phyloP scores from a whole-genome alignment of 192 early-diverging fungal genomes.

The Rhizophagus clarus region DNA sequence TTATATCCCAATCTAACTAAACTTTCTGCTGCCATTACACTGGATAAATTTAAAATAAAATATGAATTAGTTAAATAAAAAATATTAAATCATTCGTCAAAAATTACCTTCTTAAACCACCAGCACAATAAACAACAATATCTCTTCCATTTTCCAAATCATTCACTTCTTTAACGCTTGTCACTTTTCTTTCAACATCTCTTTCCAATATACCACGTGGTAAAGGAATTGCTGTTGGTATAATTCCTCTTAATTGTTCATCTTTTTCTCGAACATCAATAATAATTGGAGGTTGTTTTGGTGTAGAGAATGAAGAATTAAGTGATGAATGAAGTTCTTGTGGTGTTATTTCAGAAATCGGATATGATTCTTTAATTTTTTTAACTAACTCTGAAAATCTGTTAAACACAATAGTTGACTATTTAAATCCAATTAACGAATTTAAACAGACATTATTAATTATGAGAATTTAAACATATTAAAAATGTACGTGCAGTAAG shows the following conservation, averaged over 20 bases:
- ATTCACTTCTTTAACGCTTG: slow-evolving; percentile 44
- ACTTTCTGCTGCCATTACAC: slow-evolving; percentile 52
- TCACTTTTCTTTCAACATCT: slow-evolving; percentile 47
- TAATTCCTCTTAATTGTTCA: slow-evolving; percentile 46
- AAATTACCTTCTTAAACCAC: slow-evolving; percentile 39
- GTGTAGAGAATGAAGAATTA: neutral
- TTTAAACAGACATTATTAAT: neutral
- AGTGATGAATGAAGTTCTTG: slow-evolving; percentile 16
- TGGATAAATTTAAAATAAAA: slow-evolving; percentile 28
- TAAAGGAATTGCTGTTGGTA: slow-evolving; percentile 51
- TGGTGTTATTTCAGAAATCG: slow-evolving; percentile 26
- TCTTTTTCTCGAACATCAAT: slow-evolving; percentile 55
- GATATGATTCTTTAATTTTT: slow-evolving; percentile 24
- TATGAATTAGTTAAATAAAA: neutral
- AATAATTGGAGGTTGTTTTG: slow-evolving; percentile 31
- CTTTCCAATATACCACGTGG: slow-evolving; percentile 53
- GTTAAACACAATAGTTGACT: neutral
- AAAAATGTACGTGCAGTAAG: too few relatives aligned
- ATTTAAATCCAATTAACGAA: neutral
- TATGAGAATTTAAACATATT: neutral
- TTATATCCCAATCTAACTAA: slow-evolving; percentile 51
- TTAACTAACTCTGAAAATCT: slow-evolving; percentile 2
- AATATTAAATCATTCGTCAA: neutral
- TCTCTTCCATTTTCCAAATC: slow-evolving; percentile 42
- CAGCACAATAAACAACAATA: slow-evolving; percentile 58